phyloP scores from a whole-genome alignment of 2,329 filamentous ascomycete genomes.

The Curvularia hawaiiensis region DNA sequence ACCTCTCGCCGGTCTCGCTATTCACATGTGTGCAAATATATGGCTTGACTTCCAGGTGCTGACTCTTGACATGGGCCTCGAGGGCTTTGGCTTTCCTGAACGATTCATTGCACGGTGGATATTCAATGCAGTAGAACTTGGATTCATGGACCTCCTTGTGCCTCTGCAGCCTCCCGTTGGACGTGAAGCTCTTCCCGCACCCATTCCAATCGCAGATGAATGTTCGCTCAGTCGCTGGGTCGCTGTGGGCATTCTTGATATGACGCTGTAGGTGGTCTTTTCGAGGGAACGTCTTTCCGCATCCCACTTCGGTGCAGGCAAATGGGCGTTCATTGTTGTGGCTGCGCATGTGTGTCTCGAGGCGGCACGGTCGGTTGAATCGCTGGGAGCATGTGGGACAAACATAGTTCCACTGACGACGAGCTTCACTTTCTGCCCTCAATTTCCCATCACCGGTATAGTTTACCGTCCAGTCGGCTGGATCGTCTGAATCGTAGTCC shows the following conservation, averaged over 20 bases:
- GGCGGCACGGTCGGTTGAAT: slow-evolving; percentile 84
- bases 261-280: slow-evolving; percentile 87
- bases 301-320: slow-evolving; percentile 70
- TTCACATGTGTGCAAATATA: slow-evolving; percentile 71
- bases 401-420: slow-evolving; percentile 73
- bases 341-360: slow-evolving; percentile 77
- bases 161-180: slow-evolving; percentile 74
- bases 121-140: slow-evolving; percentile 75
- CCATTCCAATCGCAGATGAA: slow-evolving; percentile 73
- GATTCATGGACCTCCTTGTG: slow-evolving; percentile 81
- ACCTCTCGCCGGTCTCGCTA: slow-evolving; percentile 59
- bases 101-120: slow-evolving; percentile 71
- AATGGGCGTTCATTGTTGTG: slow-evolving; percentile 87
- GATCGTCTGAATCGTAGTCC: slow-evolving; percentile 29
- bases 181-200: slow-evolving; percentile 83
- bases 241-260: slow-evolving; percentile 77
- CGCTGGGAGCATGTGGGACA: slow-evolving; percentile 82
- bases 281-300: slow-evolving; percentile 83
- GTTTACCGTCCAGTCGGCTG: slow-evolving; percentile 31
- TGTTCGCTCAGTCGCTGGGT: slow-evolving; percentile 61
- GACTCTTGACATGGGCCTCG: slow-evolving; percentile 77
- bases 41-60: slow-evolving; percentile 73
- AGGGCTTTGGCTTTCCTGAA: slow-evolving; percentile 90
- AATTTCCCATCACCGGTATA: slow-evolving; percentile 37
- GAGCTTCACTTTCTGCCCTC: slow-evolving; percentile 47